Evolutionary conservation across 2,329 filamentous ascomycete species (phyloP).

Genomic region (Alternaria rosae): DNA sequence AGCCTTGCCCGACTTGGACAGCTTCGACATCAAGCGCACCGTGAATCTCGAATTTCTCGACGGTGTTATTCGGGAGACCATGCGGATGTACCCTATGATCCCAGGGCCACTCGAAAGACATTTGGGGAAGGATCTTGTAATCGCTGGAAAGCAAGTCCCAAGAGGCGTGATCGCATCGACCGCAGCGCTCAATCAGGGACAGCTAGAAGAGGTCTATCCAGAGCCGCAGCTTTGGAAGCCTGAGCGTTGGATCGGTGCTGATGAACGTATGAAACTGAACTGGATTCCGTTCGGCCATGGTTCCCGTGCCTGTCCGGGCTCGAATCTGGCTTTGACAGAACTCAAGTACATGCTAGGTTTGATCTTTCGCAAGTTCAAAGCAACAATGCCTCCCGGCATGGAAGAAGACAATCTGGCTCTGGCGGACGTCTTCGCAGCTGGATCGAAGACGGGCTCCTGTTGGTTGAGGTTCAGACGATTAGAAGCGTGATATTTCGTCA

Average conservation of each 20-base stretch:
- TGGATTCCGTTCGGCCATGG: slow-evolving; percentile 8
- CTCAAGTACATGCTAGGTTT: slow-evolving; percentile 6
- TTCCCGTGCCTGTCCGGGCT: slow-evolving; percentile 4
- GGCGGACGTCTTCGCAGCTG: slow-evolving; percentile 7
- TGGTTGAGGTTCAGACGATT: slow-evolving; percentile 5
- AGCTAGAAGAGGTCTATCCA: slow-evolving; percentile 1
- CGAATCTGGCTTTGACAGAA: slow-evolving; percentile 9
- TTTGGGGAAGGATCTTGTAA: slow-evolving; percentile 6
- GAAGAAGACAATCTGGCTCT: slow-evolving; percentile 1
- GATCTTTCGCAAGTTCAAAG: not conserved
- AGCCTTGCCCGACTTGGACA: not conserved
- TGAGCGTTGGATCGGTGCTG: not conserved
- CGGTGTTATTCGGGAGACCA: slow-evolving; percentile 11
- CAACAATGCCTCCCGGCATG: not conserved
- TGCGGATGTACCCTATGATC: slow-evolving; percentile 12
- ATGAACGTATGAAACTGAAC: slow-evolving; percentile 10
- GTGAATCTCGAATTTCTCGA: slow-evolving; percentile 8
- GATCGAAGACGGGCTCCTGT: slow-evolving; percentile 1
- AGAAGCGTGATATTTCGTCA: not conserved
- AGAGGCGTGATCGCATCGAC: slow-evolving; percentile 6
- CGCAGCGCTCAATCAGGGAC: slow-evolving; percentile 3
- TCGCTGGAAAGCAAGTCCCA: slow-evolving; percentile 4
- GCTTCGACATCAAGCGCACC: slow-evolving; percentile 3
- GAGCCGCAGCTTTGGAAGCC: not conserved
- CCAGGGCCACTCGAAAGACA: slow-evolving; percentile 12